These are phyloP conservation scores for Prunus mongolica DNA, from an alignment of 306 rosid genomes.

Conservation along the genomic window DNA sequence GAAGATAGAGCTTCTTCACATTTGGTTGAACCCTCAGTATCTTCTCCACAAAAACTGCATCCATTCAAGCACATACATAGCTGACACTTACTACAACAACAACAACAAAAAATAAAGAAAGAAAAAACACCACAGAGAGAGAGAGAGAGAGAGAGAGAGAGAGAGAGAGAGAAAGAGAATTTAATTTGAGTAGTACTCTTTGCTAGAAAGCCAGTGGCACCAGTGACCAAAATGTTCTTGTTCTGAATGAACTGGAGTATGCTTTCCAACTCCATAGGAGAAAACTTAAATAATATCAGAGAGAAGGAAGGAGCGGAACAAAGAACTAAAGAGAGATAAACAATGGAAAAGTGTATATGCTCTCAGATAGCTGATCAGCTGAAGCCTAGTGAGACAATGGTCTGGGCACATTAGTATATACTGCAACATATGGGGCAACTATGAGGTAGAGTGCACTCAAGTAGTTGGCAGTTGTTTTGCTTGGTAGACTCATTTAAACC, in stretches of 20 bases:
- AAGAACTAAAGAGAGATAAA: neutral
- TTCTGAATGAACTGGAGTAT: conserved; percentile 42
- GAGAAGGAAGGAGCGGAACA: neutral
- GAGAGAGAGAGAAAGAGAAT: neutral
- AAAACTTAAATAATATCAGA: neutral
- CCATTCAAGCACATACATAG: neutral
- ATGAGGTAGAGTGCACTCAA: conserved; percentile 12
- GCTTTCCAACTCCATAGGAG: conserved; percentile 65
- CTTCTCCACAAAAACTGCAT: conserved; percentile 74
- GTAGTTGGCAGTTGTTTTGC: conserved; percentile 3
- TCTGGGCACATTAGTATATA: neutral
- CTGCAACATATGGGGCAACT: neutral
- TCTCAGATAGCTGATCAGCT: neutral
- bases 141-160: neutral
- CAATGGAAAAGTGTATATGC: neutral
- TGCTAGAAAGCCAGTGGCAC: conserved; percentile 73
- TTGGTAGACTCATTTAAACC: neutral
- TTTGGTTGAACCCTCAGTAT: conserved; percentile 74
- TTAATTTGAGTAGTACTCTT: conserved; percentile 40
- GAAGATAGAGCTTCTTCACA: conserved; percentile 72
- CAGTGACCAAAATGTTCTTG: conserved; percentile 57
- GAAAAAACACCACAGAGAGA: neutral
- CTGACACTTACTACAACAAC: neutral
- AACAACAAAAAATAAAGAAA: neutral
- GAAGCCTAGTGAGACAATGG: neutral